These are phyloP conservation scores for Blastobotrys serpentis DNA, from an alignment of 1,139 yeast genomes.

Conservation along the genomic window DNA sequence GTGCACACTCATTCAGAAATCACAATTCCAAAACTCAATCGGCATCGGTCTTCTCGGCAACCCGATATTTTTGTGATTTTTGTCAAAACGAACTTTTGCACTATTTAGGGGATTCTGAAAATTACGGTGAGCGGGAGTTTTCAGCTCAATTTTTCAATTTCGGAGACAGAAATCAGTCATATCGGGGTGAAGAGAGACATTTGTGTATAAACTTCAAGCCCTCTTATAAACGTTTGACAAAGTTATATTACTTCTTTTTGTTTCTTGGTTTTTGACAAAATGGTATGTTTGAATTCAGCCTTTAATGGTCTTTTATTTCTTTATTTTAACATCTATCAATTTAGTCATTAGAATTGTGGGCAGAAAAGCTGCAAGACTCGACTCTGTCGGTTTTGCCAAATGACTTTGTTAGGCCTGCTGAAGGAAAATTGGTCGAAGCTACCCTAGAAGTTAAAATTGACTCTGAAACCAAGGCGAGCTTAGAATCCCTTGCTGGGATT, in stretches of 20 bases:
- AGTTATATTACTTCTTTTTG: background rate
- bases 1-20: slow-evolving; percentile 2
- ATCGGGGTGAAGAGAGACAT: background rate
- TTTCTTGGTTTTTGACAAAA: background rate
- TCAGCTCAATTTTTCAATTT: slow-evolving; percentile 2
- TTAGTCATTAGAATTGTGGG: slow-evolving; percentile 54
- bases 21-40: background rate
- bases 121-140: background rate
- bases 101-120: background rate
- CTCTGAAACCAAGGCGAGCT: slow-evolving; percentile 19
- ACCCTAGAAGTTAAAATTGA: slow-evolving; percentile 44
- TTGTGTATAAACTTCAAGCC: background rate
- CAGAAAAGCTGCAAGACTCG: slow-evolving; percentile 67
- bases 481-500: slow-evolving; percentile 20
- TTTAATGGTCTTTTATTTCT: too few relatives aligned
- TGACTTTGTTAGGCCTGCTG: slow-evolving; percentile 80
- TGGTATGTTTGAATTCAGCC: too few relatives aligned
- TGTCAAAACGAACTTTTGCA: background rate
- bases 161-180: slow-evolving; percentile 1
- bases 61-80: background rate
- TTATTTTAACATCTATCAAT: background rate
- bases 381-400: slow-evolving; percentile 85
- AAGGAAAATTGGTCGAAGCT: slow-evolving; percentile 67
- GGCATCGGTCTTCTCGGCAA: background rate
- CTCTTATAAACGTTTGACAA: background rate